Conservation (phyloP, 495 filamentous ascomycete species). For the Pseudevernia furfuracea region DNA sequence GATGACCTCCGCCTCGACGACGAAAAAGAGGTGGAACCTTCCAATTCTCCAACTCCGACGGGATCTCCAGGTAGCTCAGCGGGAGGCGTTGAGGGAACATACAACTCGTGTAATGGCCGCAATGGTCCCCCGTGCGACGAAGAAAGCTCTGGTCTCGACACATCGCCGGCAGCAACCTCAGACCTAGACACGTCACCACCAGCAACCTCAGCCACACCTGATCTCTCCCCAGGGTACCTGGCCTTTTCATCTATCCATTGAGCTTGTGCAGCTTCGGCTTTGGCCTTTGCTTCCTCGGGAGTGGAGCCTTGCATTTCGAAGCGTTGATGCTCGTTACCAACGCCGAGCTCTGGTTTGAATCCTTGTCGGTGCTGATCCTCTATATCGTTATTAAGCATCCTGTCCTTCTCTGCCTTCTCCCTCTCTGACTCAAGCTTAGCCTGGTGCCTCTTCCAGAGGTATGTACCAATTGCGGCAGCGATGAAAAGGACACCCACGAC, state of each 20-base stretch:
- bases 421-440: neutral
- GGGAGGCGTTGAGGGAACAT: conserved; percentile 18
- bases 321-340: conserved; percentile 18
- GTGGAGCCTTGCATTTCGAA: conserved; percentile 23
- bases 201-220: conserved; percentile 11
- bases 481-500: conserved; percentile 19
- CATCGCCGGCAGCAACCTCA: conserved; percentile 3
- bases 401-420: conserved; percentile 14
- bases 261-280: conserved; percentile 4
- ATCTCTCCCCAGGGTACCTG: conserved; percentile 10
- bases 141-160: conserved; percentile 17
- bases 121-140: conserved; percentile 1
- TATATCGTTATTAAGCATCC: conserved; percentile 23
- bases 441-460: conserved; percentile 15
- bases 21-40: conserved; percentile 8
- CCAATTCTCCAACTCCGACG: conserved; percentile 1
- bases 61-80: conserved; percentile 14
- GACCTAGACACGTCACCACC: conserved; percentile 10
- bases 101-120: conserved; percentile 19
- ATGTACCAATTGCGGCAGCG: conserved; percentile 5
- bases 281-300: conserved; percentile 9
- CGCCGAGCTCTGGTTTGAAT: conserved; percentile 25
- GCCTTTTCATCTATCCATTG: conserved; percentile 20
- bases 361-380: conserved; percentile 19
- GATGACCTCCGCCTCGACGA: neutral